Percentiles rank a stretch among this genome's conserved stretches.
These are phyloP conservation scores for Pseudocercospora ulei DNA, from an alignment of 2,329 filamentous ascomycete genomes.

Conservation along the genomic window DNA sequence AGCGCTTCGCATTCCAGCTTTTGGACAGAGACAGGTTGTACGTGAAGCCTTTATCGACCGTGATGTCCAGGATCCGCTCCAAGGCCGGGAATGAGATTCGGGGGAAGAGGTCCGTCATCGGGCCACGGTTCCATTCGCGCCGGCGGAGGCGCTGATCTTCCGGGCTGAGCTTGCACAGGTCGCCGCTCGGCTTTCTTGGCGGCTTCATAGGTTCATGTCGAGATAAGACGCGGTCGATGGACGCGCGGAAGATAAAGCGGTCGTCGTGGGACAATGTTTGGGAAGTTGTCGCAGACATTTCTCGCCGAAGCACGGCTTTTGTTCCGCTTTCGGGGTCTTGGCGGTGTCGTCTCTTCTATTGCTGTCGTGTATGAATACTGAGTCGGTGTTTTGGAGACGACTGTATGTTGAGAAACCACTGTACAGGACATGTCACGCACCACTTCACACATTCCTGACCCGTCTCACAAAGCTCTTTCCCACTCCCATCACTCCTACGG, in stretches of 20 bases:
- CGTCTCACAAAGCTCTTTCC: conserved; percentile 3
- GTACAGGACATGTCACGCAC: no score
- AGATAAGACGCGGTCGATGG: conserved; percentile 2
- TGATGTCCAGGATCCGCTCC: conserved; percentile 27
- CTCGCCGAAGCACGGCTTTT: conserved; percentile 3
- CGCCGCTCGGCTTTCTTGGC: not conserved
- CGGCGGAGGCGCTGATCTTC: conserved; percentile 7
- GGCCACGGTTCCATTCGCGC: conserved; percentile 30
- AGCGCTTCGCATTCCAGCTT: conserved; percentile 26
- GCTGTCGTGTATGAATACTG: no score
- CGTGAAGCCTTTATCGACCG: conserved; percentile 27
- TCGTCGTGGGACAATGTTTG: not conserved
- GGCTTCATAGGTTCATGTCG: conserved; percentile 4
- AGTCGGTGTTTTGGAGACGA: no score
- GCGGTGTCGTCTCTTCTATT: no score
- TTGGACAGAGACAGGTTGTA: conserved; percentile 30
- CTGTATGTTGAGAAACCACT: no score
- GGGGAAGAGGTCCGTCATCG: conserved; percentile 30
- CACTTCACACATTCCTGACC: no score
- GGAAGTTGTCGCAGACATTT: not conserved
- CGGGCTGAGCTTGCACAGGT: conserved; percentile 4
- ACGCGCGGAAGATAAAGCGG: not conserved
- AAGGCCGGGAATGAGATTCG: conserved; percentile 26
- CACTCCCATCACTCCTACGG: no score
- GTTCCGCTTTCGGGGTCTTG: conserved; percentile 2